Percentiles rank a stretch among this genome's conserved stretches.
These are phyloP conservation scores for Lachnellula hyalina DNA, from an alignment of 2,329 filamentous ascomycete species.

Conservation along the genomic window DNA sequence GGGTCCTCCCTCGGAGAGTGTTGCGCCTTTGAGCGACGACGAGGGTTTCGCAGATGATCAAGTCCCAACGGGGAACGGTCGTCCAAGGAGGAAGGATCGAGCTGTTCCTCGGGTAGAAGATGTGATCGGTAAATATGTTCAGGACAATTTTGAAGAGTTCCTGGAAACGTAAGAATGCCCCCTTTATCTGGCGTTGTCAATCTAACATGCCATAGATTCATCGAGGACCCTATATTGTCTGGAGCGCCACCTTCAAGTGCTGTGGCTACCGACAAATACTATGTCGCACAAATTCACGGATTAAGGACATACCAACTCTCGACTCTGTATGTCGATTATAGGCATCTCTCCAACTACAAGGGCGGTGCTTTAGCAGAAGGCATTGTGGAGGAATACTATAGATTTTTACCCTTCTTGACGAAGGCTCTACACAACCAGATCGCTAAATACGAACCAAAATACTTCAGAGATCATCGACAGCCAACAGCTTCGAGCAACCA, in stretches of 20 bases:
- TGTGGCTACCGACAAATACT: conserved; percentile 74
- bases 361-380: conserved; percentile 80
- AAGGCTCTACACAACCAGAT: conserved; percentile 88
- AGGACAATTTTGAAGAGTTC: conserved; percentile 73
- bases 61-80: conserved; percentile 48
- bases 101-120: conserved; percentile 70
- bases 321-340: conserved; percentile 82
- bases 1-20: conserved; percentile 55
- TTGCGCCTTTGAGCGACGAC: conserved; percentile 56
- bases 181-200: neutral
- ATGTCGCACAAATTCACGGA: conserved; percentile 76
- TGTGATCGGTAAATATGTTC: conserved; percentile 66
- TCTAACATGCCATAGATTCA: conserved; percentile 42
- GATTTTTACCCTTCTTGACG: conserved; percentile 87
- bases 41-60: conserved; percentile 62
- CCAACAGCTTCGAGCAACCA: conserved; percentile 69
- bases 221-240: conserved; percentile 62
- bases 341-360: conserved; percentile 71
- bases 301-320: conserved; percentile 71
- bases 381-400: conserved; percentile 87
- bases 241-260: conserved; percentile 62
- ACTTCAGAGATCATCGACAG: conserved; percentile 89
- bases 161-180: conserved; percentile 61
- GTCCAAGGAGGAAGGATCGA: conserved; percentile 36
- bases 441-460: conserved; percentile 87